phyloP scores from a whole-genome alignment of 345 rosid genomes.

The Euclidium syriacum region DNA sequence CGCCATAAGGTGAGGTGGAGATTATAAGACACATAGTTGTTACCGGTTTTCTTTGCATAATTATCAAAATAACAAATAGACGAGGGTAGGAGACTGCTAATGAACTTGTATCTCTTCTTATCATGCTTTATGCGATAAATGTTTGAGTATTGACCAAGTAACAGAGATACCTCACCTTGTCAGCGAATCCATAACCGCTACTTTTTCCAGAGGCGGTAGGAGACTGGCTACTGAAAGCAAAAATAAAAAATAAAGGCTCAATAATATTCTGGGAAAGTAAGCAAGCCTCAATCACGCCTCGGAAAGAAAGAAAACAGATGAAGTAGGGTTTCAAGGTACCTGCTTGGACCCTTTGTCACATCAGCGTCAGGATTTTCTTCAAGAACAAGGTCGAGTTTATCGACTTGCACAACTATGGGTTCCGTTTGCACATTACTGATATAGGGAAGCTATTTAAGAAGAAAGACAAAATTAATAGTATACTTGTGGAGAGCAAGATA shows the following conservation, averaged over 20 bases:
- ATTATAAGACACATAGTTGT: neutral
- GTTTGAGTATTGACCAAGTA: neutral
- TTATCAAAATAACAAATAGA: neutral
- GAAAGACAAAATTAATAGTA: neutral
- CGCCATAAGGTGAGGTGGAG: neutral
- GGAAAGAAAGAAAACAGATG: neutral
- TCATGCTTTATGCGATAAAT: neutral
- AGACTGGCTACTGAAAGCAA: constrained; percentile 49
- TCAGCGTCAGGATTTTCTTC: constrained; percentile 81
- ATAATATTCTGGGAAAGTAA: neutral
- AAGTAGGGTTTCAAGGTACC: constrained; percentile 38
- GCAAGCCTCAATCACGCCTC: neutral
- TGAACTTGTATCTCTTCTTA: neutral
- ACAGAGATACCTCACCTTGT: constrained; percentile 60
- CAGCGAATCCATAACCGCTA: constrained; percentile 94
- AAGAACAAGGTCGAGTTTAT: constrained; percentile 91
- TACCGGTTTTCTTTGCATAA: neutral
- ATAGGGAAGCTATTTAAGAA: constrained; percentile 62
- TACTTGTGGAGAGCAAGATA: neutral
- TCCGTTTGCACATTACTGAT: constrained; percentile 88
- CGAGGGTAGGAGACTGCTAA: neutral
- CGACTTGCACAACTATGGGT: constrained; percentile 84
- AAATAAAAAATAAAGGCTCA: neutral
- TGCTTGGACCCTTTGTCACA: constrained; percentile 49
- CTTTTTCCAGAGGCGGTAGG: constrained; percentile 62